Evolutionary conservation across 2,329 filamentous ascomycete species (phyloP), one percentile per base, ranked within the genome.

Genomic region (Talaromyces atroroseus): DNA sequence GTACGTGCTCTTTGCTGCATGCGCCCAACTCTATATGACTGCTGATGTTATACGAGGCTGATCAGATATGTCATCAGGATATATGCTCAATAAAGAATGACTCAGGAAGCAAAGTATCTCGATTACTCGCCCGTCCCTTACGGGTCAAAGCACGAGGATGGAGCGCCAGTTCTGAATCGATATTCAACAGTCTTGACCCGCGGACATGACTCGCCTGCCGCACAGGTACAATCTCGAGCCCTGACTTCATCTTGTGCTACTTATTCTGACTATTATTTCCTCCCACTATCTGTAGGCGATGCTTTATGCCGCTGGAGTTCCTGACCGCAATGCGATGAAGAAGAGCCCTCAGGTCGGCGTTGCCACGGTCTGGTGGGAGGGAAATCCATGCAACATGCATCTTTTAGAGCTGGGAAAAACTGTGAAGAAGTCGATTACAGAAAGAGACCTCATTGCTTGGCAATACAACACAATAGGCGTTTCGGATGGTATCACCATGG

Each of bases 311-410:
- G 91, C 92, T 8, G 92, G 92, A 23, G 88, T 97, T 34, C 89
- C 91, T 1, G 83, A 90, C 68, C 81, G 84, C 65, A 80, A 94
- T 56, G 84, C 86, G 66, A 95, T 97, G 89, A 92, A 92, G 75
- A 92, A 82, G 57, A 88, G 88, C 53, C 90, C 92, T 12, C 92
- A 97, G 61, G 89, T 97, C 24, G 92, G 92, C 57, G 84, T 96
- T 67, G 88, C 91, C 7, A 91, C 88, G 5, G 89, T 96, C 4
- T 96, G 92, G 92, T 97, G 92, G 92, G 91, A 96, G 74, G 92
- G 92, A 26, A 96, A 96, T 70, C 90, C 92, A 38, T 96, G 92
- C 84, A 96, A 96, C 54, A 74, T 76, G 69, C 66, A 77, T 87
- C 85, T 97, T 61, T 81, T 95, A 58, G 90, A 95, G 62, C 82